Conservation (phyloP, 2,329 filamentous ascomycete species). For the Meredithiella fracta region DNA sequence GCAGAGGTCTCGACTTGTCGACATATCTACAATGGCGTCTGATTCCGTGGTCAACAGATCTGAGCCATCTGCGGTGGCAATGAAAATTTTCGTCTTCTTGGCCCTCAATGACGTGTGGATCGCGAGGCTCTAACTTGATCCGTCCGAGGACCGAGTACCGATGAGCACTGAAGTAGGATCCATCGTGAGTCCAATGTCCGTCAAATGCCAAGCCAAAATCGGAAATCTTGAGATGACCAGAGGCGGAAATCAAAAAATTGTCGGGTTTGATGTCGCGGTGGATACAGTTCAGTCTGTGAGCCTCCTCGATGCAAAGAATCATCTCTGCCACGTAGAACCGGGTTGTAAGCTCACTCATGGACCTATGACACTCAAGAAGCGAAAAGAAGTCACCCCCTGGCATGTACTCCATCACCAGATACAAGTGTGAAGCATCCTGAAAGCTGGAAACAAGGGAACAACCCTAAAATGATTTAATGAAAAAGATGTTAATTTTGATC, state of each 20-base stretch:
- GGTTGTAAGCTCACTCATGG: slow-evolving; percentile 60
- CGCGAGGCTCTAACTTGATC: slow-evolving; percentile 52
- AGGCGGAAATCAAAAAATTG: slow-evolving; percentile 81
- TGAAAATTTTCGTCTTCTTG: slow-evolving; percentile 18
- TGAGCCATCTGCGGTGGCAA: slow-evolving; percentile 11
- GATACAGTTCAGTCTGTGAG: slow-evolving; percentile 75
- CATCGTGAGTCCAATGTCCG: slow-evolving; percentile 86
- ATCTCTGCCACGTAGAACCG: slow-evolving; percentile 90
- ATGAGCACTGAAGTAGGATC: slow-evolving; percentile 70
- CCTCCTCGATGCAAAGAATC: slow-evolving; percentile 86
- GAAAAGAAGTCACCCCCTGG: slow-evolving; percentile 88
- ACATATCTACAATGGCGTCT: slow-evolving; percentile 15
- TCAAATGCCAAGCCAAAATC: slow-evolving; percentile 95
- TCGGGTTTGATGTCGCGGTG: slow-evolving; percentile 95
- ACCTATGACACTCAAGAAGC: slow-evolving; percentile 68
- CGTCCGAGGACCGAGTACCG: slow-evolving; percentile 64
- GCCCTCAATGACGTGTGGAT: slow-evolving; percentile 27
- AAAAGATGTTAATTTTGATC: neutral
- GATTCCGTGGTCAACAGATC: slow-evolving; percentile 25
- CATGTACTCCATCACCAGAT: slow-evolving; percentile 98
- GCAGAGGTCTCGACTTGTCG: slow-evolving; percentile 24
- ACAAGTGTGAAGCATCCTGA: slow-evolving; percentile 68
- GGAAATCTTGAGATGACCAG: slow-evolving; percentile 84
- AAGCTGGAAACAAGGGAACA: slow-evolving; percentile 80
- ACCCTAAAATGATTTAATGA: slow-evolving; percentile 36